Base-by-base conservation (phyloP, 2,329 filamentous ascomycete species). In the Fusarium redolens region DNA sequence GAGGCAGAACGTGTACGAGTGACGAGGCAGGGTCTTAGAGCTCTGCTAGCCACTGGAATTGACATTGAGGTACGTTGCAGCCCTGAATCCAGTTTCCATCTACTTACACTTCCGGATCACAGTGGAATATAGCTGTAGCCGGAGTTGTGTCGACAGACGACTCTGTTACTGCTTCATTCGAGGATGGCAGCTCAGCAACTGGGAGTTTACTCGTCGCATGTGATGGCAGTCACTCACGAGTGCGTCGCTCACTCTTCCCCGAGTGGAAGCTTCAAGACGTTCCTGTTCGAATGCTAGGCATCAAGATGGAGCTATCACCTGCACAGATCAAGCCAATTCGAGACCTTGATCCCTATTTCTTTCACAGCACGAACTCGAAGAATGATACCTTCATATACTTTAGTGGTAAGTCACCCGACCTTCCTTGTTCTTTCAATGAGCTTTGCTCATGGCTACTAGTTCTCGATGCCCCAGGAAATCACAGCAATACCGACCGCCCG, bases 351-450 rank as follows among this genome's bases (percentile, higher is more conserved):
- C 85, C 88, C 0, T 87, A 85, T 45, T 87, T 90, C 55, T 82
- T 90, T 25, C 87, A 90, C 56, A 88, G 88, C 1, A 83, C 84
- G 1, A 83, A 89, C 41, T 87, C 88, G 0, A 78, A 82, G 31
- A 86, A 87, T 7, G 82, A 87, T 45, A 82, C 83, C 0, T 90
- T 86, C 74, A 75, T 88, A 22, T 90, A 86, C 73, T 85, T 89
- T 63, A 88, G 86, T 57, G 79, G 86, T 87, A 72, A 64, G 83
- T 75, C 10, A 47, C 1, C 1, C 14, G 4, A 5, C 4, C 1
- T 5, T 40, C 4, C 1, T 5, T 40, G 11, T 4, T 7, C 8
- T 20, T n/a, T n/a, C 1, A 14, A 8, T 4, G 4, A 7, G 4
- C 1, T 9, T 33, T 35, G 17, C 41, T 41, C 0, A 56, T 15